phyloP scores from a whole-genome alignment of 1,139 yeast species.

The Yamadazyma buinensis region DNA sequence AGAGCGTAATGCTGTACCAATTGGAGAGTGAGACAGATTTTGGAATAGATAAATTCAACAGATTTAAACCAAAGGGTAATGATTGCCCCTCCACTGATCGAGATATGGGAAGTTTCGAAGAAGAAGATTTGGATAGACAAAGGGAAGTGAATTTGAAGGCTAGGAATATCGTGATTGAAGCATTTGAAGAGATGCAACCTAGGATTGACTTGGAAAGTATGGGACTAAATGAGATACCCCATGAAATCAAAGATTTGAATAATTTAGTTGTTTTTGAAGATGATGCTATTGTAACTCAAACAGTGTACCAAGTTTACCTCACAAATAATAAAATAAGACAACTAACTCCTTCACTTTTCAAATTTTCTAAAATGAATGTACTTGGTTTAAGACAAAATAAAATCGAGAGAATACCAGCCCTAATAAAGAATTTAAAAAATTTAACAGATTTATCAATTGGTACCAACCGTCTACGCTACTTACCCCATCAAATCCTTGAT shows the following conservation, averaged over 20 bases:
- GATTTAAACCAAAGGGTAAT: conserved; percentile 30
- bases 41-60: conserved; percentile 43
- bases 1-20: conserved; percentile 5
- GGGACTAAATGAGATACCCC: conserved; percentile 37
- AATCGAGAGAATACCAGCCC: conserved; percentile 31
- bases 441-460: conserved; percentile 40
- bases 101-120: conserved; percentile 14
- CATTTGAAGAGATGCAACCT: conserved; percentile 38
- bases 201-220: conserved; percentile 35
- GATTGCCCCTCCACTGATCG: conserved; percentile 30
- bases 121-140: conserved; percentile 11
- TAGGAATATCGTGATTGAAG: conserved; percentile 29
- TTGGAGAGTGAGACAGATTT: conserved; percentile 45
- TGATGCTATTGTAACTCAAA: conserved; percentile 22
- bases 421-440: conserved; percentile 27
- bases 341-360: conserved; percentile 37
- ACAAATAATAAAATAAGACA: conserved; percentile 32
- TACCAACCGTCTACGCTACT: conserved; percentile 30
- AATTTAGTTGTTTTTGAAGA: conserved; percentile 36
- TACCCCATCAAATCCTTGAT: conserved; percentile 35
- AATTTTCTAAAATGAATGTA: conserved; percentile 41
- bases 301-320: conserved; percentile 34
- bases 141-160: conserved; percentile 21
- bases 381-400: conserved; percentile 40
- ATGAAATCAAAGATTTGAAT: conserved; percentile 42